These are phyloP conservation scores for Fusarium sp. DNA, from an alignment of 2,329 filamentous ascomycete species.

Conservation along the genomic window DNA sequence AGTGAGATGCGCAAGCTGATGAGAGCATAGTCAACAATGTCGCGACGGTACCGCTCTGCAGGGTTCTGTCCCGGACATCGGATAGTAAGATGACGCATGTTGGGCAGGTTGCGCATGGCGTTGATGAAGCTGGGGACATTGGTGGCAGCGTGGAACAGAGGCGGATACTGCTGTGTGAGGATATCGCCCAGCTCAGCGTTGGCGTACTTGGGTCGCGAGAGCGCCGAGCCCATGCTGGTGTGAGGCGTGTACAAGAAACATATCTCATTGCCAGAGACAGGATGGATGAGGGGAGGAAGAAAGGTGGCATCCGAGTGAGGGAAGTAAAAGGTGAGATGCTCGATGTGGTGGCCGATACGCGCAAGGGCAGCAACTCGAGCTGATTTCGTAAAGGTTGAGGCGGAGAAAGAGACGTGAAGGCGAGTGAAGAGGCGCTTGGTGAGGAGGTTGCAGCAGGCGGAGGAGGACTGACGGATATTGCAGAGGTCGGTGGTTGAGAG, in stretches of 20 bases:
- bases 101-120: constrained; percentile 73
- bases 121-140: constrained; percentile 86
- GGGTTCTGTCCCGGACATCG: constrained; percentile 77
- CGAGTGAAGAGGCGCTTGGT: constrained; percentile 75
- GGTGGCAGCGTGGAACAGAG: constrained; percentile 87
- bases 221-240: constrained; percentile 67
- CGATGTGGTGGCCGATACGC: constrained; percentile 80
- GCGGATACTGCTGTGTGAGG: constrained; percentile 85
- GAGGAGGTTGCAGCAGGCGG: constrained; percentile 74
- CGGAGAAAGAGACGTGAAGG: constrained; percentile 74
- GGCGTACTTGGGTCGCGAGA: constrained; percentile 79
- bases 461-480: constrained; percentile 71
- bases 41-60: constrained; percentile 75
- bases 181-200: constrained; percentile 81
- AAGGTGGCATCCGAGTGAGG: constrained; percentile 82
- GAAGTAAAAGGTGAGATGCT: constrained; percentile 79
- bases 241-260: constrained; percentile 85
- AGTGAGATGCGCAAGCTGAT: constrained; percentile 86
- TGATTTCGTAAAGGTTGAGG: constrained; percentile 79
- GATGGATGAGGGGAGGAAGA: constrained; percentile 84
- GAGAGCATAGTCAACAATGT: constrained; percentile 86
- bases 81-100: constrained; percentile 77
- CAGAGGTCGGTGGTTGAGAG: constrained; percentile 63
- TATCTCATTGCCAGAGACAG: constrained; percentile 78
- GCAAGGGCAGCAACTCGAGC: constrained; percentile 77